phyloP scores from a whole-genome alignment of 2,329 filamentous ascomycete species.

The Neopestalotiopsis clavispora region DNA sequence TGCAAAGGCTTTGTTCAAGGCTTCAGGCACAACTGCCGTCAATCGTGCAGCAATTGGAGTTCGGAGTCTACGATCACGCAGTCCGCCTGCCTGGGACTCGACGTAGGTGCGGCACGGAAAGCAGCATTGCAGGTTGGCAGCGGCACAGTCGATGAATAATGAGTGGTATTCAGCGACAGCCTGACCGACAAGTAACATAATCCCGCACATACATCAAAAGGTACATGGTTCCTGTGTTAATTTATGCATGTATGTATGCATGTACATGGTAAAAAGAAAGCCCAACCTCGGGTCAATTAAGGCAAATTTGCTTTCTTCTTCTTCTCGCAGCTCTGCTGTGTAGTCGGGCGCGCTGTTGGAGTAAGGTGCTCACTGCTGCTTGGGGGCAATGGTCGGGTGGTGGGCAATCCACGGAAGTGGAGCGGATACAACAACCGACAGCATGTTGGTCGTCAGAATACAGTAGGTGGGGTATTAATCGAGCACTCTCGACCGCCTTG shows the following conservation, averaged over 20 bases:
- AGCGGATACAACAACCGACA: constrained; percentile 6
- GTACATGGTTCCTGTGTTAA: neutral
- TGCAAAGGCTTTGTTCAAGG: neutral
- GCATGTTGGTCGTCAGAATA: constrained; percentile 9
- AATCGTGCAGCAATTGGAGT: neutral
- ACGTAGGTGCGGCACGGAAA: constrained; percentile 8
- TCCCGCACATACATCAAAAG: neutral
- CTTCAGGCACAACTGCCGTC: neutral
- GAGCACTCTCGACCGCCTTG: constrained; percentile 14
- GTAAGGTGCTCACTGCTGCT: neutral
- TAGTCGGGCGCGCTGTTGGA: neutral
- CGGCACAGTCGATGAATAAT: neutral
- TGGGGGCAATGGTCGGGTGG: neutral
- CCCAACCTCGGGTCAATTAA: constrained; percentile 16
- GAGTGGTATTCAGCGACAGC: neutral
- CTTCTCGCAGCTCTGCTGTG: neutral
- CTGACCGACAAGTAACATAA: neutral
- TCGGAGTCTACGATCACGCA: neutral
- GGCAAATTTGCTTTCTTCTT: constrained; percentile 11
- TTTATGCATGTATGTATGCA: neutral
- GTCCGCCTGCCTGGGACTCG: neutral
- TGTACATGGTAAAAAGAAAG: neutral
- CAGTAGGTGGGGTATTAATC: constrained; percentile 10
- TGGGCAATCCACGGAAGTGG: neutral
- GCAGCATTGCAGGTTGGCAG: neutral